Percentiles rank a stretch among this genome's conserved stretches.
Evolutionary conservation across 768 basidiomycete species (phyloP).

Genomic region (Pulveroboletus sp.): DNA sequence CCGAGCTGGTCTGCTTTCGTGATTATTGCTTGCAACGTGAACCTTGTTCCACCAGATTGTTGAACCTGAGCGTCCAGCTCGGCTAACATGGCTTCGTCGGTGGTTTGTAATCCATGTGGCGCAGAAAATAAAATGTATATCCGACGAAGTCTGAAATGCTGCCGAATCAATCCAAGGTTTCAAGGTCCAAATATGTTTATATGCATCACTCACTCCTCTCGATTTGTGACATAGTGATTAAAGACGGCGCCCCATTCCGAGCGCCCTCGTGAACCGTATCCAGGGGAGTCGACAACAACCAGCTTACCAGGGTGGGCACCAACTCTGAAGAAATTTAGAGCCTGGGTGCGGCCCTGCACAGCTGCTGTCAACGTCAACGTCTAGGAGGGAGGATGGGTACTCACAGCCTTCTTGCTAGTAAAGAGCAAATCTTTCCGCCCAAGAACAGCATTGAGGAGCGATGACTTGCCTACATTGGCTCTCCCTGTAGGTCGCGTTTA

Average conservation of each 20-base stretch:
- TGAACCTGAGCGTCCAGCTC: conserved; percentile 37
- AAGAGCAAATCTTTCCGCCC: conserved; percentile 54
- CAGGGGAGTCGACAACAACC: conserved; percentile 76
- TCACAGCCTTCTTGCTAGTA: conserved; percentile 69
- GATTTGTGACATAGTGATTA: conserved; percentile 57
- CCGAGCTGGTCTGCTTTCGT: conserved; percentile 63
- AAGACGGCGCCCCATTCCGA: conserved; percentile 75
- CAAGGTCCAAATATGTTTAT: not conserved
- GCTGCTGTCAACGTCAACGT: not conserved
- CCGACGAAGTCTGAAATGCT: conserved; percentile 52
- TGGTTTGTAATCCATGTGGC: conserved; percentile 55
- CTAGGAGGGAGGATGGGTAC: conserved; percentile 22
- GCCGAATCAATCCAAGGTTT: not conserved
- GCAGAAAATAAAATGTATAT: conserved; percentile 72
- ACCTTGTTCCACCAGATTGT: conserved; percentile 38
- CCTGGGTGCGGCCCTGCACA: conserved; percentile 64
- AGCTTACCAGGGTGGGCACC: conserved; percentile 53
- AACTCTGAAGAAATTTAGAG: conserved; percentile 72
- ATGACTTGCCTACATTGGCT: conserved; percentile 78
- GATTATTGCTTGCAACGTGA: conserved; percentile 68
- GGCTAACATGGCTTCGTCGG: conserved; percentile 61
- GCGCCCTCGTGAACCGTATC: conserved; percentile 73
- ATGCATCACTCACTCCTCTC: conserved; percentile 51
- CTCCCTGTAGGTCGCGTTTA: conserved; percentile 49
- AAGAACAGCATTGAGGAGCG: conserved; percentile 66